Evolutionary conservation across 306 rosid genomes (phyloP).

Genomic region (Cyamopsis tetragonoloba): DNA sequence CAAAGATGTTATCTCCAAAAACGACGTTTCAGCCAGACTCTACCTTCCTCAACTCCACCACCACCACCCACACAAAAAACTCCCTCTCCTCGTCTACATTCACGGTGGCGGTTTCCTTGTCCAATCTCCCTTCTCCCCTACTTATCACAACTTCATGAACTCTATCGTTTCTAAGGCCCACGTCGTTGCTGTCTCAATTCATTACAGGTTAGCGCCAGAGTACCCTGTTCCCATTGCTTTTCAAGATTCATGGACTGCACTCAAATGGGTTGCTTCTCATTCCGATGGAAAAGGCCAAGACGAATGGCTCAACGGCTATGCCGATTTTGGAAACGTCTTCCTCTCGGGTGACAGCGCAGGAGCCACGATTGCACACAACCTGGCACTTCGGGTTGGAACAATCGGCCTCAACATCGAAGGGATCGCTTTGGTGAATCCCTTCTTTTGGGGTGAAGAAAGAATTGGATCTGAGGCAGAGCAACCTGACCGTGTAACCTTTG

Average conservation of each 20-base stretch:
- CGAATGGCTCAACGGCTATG: slow-evolving; percentile 50
- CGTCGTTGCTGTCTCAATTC: slow-evolving; percentile 54
- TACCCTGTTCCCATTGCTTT: slow-evolving; percentile 51
- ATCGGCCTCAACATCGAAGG: slow-evolving; percentile 50
- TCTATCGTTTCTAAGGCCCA: slow-evolving; percentile 36
- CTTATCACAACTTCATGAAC: slow-evolving; percentile 44
- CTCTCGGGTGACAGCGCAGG: slow-evolving; percentile 78
- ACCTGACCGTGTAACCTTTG: neutral
- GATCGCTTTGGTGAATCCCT: slow-evolving; percentile 49
- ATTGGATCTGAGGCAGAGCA: slow-evolving; percentile 31
- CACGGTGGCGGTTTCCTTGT: slow-evolving; percentile 77
- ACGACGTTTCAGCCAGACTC: slow-evolving; percentile 48
- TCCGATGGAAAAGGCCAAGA: slow-evolving; percentile 42
- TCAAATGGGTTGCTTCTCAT: slow-evolving; percentile 65
- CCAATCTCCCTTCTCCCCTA: slow-evolving; percentile 51
- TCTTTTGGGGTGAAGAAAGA: slow-evolving; percentile 55
- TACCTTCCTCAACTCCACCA: slow-evolving; percentile 46
- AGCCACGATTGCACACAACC: slow-evolving; percentile 49
- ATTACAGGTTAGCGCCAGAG: slow-evolving; percentile 69
- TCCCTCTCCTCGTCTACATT: slow-evolving; percentile 58
- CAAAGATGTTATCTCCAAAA: slow-evolving; percentile 54
- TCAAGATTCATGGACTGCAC: slow-evolving; percentile 59
- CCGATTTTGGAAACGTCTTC: slow-evolving; percentile 44
- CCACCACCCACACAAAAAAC: too few relatives aligned
- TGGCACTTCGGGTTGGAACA: slow-evolving; percentile 43